These are phyloP conservation scores for Asclepias syriaca DNA, from an alignment of 257 asterid genomes.

Conservation along the genomic window DNA sequence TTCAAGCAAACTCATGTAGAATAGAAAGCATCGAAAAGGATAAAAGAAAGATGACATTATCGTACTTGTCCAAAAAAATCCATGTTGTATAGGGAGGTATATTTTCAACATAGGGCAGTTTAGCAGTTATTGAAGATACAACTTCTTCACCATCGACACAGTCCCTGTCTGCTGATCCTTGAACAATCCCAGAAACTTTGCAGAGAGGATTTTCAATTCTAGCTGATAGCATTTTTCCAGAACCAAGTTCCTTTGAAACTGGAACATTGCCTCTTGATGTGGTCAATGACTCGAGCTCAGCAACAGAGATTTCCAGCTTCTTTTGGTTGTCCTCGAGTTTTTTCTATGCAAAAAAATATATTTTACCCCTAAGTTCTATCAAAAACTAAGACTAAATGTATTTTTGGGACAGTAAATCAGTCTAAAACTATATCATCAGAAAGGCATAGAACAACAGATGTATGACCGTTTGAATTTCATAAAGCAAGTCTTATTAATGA, in stretches of 20 bases:
- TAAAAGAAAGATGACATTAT: conserved; percentile 8
- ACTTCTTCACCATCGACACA: conserved; percentile 49
- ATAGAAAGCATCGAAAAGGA: neutral
- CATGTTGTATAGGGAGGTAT: conserved; percentile 89
- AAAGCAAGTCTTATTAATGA: neutral
- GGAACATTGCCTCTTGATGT: conserved; percentile 45
- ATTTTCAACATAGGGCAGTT: conserved; percentile 61
- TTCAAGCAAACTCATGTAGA: neutral
- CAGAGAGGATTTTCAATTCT: conserved; percentile 62
- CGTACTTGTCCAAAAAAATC: conserved; percentile 79
- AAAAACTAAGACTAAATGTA: neutral
- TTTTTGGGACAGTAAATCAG: neutral
- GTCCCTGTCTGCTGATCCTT: conserved; percentile 59
- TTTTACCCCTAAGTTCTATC: neutral
- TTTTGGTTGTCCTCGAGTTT: conserved; percentile 49
- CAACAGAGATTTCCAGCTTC: conserved; percentile 41
- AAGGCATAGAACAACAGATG: neutral
- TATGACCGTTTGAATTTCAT: neutral
- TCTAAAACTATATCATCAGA: neutral
- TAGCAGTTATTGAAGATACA: conserved; percentile 50
- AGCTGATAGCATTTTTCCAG: conserved; percentile 51
- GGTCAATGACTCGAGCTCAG: conserved; percentile 42
- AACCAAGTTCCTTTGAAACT: conserved; percentile 26
- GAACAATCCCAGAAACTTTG: conserved; percentile 42
- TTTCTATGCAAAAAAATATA: conserved; percentile 37